Evolutionary conservation across 441 rosid species (phyloP).

Genomic region (Omphalea diandra): DNA sequence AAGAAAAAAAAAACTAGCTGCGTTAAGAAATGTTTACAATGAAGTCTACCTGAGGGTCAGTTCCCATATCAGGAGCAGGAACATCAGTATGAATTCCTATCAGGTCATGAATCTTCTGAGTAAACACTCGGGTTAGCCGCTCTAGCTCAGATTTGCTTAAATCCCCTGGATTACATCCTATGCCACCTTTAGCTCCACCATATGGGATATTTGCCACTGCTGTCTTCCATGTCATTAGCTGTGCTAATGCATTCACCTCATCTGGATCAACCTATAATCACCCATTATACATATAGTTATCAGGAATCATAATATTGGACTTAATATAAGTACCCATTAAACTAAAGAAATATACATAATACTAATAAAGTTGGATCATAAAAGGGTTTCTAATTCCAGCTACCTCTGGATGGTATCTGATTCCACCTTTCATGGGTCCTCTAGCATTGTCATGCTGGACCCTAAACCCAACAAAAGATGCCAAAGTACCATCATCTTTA

Average conservation of each 20-base stretch:
- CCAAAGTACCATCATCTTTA: conserved; percentile 74
- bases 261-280: conserved; percentile 82
- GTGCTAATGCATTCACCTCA: conserved; percentile 98
- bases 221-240: conserved; percentile 99
- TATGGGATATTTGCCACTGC: conserved; percentile 99
- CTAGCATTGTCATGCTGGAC: conserved; percentile 86
- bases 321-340: background rate
- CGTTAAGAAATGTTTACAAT: background rate
- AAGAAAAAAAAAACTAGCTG: conserved; percentile 1
- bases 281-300: background rate
- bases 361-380: background rate
- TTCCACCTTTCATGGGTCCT: conserved; percentile 94
- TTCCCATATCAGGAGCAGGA: conserved; percentile 99
- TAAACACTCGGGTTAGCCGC: conserved; percentile 93
- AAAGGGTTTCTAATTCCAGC: conserved; percentile 2
- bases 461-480: conserved; percentile 78
- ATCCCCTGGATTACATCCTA: conserved; percentile 82
- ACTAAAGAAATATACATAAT: no score
- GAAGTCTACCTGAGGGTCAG: conserved; percentile 72
- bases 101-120: conserved; percentile 97
- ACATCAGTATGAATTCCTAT: conserved; percentile 93
- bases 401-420: conserved; percentile 92
- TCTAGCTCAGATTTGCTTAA: conserved; percentile 75
- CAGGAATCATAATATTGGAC: background rate
- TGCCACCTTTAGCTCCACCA: conserved; percentile 99